Evolutionary conservation across 2,329 filamentous ascomycete species (phyloP).

Genomic region (Fusarium pseudonygamai): DNA sequence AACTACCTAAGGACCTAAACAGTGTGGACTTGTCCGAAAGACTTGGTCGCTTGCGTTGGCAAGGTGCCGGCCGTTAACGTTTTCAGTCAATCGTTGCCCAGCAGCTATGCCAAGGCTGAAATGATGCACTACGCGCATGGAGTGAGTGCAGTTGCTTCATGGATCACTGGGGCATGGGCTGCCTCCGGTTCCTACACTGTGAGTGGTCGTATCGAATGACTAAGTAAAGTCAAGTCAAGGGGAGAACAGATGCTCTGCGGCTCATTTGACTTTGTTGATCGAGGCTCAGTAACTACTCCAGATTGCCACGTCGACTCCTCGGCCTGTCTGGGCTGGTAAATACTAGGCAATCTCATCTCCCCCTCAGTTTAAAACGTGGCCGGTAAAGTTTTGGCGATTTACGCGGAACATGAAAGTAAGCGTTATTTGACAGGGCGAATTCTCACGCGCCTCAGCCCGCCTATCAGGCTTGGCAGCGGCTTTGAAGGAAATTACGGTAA

Average conservation of each 20-base stretch:
- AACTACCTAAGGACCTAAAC: neutral
- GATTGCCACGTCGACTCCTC: constrained; percentile 4
- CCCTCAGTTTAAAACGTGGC: constrained; percentile 18
- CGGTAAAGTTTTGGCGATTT: neutral
- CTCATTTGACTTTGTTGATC: constrained; percentile 2
- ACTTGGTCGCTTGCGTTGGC: constrained; percentile 35
- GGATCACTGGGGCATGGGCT: constrained; percentile 20
- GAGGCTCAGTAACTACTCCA: constrained; percentile 4
- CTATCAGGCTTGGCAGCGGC: constrained; percentile 36
- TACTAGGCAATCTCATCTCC: neutral
- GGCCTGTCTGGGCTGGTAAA: neutral
- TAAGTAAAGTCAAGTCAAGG: constrained; percentile 1
- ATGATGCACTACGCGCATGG: constrained; percentile 9
- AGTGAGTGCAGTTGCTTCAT: neutral
- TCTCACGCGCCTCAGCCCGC: constrained; percentile 38
- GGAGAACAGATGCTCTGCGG: neutral
- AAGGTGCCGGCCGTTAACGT: constrained; percentile 34
- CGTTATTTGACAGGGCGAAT: constrained; percentile 19
- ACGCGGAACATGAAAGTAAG: constrained; percentile 24
- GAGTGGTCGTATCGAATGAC: constrained; percentile 14
- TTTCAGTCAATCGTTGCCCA: constrained; percentile 24
- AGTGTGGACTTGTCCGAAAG: constrained; percentile 19
- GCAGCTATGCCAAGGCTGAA: constrained; percentile 34
- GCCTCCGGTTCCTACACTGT: constrained; percentile 13
- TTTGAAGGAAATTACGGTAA: constrained; percentile 42